Conservation (phyloP, 352 stramenopile genomes). For the Phytophthora pseudosyringae region DNA sequence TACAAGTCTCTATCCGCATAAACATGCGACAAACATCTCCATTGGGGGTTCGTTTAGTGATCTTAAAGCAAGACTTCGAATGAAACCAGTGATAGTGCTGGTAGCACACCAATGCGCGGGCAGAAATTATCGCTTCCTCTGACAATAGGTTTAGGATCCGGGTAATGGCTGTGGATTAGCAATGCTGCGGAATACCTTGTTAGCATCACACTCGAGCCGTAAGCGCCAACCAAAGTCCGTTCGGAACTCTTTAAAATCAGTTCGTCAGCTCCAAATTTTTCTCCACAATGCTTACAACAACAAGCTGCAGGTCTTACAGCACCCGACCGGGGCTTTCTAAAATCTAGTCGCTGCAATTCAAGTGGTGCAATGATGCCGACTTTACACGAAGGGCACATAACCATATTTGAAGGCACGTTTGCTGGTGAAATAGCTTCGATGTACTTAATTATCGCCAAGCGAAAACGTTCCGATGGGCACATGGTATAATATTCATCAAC, state of each 20-base stretch:
- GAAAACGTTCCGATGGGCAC: neutral
- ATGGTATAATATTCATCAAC: neutral
- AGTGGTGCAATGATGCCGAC: neutral
- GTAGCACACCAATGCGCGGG: slow-evolving; percentile 4
- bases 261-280: neutral
- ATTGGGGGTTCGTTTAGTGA: neutral
- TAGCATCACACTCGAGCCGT: neutral
- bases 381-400: neutral
- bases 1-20: slow-evolving; percentile 1
- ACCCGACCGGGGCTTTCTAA: neutral
- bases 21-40: slow-evolving; percentile 17
- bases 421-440: neutral
- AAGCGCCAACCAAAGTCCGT: too few relatives aligned
- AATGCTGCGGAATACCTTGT: neutral
- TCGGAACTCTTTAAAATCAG: neutral
- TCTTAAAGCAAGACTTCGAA: slow-evolving; percentile 16
- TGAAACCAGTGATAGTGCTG: slow-evolving; percentile 16
- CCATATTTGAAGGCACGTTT: neutral
- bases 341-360: neutral
- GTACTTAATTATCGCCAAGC: neutral
- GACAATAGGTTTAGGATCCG: neutral
- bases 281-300: neutral
- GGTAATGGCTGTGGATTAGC: neutral
- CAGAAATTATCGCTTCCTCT: neutral
- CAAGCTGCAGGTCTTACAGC: neutral